phyloP scores from a whole-genome alignment of 345 rosid species.

The Lepidium sativum region DNA sequence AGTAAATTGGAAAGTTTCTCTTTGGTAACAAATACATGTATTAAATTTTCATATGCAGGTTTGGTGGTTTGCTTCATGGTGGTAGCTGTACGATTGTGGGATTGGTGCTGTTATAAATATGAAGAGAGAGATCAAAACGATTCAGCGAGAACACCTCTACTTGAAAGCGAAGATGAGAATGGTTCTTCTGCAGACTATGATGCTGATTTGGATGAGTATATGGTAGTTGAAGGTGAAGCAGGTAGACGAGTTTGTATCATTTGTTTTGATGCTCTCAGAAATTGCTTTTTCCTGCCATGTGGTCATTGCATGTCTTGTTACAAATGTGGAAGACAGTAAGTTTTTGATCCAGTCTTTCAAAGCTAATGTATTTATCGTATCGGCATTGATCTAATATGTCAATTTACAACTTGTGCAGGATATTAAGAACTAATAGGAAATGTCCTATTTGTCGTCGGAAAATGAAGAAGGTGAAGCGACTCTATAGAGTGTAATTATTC shows the following conservation, averaged over 20 bases:
- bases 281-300: conserved; percentile 88
- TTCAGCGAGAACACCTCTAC: conserved; percentile 37
- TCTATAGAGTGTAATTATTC: conserved; percentile 27
- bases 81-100: conserved; percentile 36
- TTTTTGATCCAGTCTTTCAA: not conserved
- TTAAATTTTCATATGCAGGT: conserved; percentile 30
- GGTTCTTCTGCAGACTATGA: conserved; percentile 55
- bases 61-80: conserved; percentile 43
- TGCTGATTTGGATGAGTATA: conserved; percentile 42
- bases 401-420: conserved; percentile 35
- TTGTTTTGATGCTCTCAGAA: conserved; percentile 84
- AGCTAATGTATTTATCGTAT: too few species aligned
- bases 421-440: conserved; percentile 47
- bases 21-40: not conserved
- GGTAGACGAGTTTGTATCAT: conserved; percentile 59
- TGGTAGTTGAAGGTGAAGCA: conserved; percentile 39
- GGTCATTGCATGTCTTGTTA: conserved; percentile 87
- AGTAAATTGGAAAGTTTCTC: not conserved
- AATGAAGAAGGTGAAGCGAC: conserved; percentile 65
- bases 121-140: conserved; percentile 14
- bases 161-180: conserved; percentile 55
- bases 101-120: conserved; percentile 27
- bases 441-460: conserved; percentile 65
- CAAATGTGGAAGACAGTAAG: conserved; percentile 53
- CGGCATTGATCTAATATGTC: not conserved